Evolutionary conservation across 345 rosid genomes (phyloP).

Genomic region (Eucalyptus curtisii): DNA sequence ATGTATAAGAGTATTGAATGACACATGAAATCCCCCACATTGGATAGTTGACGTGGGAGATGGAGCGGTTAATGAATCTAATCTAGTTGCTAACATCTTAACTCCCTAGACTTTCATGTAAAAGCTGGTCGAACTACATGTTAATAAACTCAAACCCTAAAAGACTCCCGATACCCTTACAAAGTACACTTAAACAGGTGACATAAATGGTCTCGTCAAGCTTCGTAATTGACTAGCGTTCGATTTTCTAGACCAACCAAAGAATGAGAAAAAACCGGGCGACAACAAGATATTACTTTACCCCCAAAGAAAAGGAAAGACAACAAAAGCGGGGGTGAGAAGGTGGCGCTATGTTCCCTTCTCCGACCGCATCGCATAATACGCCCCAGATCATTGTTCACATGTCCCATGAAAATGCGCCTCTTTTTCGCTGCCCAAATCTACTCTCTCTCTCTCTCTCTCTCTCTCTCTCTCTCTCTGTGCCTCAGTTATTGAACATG

Average conservation of each 20-base stretch:
- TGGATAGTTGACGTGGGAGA: not conserved
- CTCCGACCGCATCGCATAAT: not conserved
- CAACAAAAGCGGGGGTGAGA: not conserved
- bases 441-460: not conserved
- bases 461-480: not conserved
- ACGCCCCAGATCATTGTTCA: not conserved
- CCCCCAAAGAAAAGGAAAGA: not conserved
- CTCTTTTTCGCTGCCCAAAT: not conserved
- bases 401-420: not conserved
- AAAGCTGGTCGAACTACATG: not conserved
- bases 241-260: not conserved
- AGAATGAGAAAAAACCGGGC: not conserved
- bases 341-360: not conserved
- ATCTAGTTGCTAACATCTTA: not conserved
- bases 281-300: not conserved
- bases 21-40: not conserved
- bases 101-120: not conserved
- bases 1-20: not conserved
- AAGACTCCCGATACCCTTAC: not conserved
- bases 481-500: not conserved
- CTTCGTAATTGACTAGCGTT: not conserved
- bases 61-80: not conserved
- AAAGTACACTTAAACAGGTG: not conserved
- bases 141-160: not conserved
- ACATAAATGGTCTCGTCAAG: not conserved